Conservation (phyloP, 2,329 filamentous ascomycete species). For the Talaromyces sp. region DNA sequence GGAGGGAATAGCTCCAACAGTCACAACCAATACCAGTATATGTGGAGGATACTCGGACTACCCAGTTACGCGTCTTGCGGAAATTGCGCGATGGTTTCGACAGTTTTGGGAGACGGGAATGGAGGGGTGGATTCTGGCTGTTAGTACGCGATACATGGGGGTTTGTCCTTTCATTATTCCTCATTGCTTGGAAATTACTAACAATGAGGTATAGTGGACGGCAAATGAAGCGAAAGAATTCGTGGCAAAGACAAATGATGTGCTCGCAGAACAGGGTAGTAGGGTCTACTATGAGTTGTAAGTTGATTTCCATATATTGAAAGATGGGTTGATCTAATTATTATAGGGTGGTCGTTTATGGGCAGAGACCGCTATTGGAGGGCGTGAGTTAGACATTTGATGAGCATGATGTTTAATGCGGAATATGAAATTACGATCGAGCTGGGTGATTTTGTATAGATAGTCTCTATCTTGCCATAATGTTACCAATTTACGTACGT, state of each 20-base stretch:
- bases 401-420: not conserved
- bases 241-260: slow-evolving; percentile 21
- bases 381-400: not conserved
- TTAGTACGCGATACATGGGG: slow-evolving; percentile 27
- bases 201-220: slow-evolving; percentile 25
- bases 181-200: not conserved
- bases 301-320: slow-evolving; percentile 6
- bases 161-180: slow-evolving; percentile 17
- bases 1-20: not conserved
- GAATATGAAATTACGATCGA: not conserved
- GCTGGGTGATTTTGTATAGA: not conserved
- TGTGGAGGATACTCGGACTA: slow-evolving; percentile 14
- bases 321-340: not conserved
- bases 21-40: not conserved
- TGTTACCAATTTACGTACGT: not conserved
- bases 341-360: slow-evolving; percentile 17
- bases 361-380: slow-evolving; percentile 11
- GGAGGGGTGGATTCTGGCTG: slow-evolving; percentile 30
- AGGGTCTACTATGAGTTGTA: slow-evolving; percentile 27
- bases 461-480: not conserved
- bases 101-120: slow-evolving; percentile 28
- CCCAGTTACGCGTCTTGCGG: slow-evolving; percentile 18
- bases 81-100: slow-evolving; percentile 25
- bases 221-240: slow-evolving; percentile 27
- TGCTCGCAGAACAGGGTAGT: slow-evolving; percentile 19